phyloP scores from a whole-genome alignment of 2,329 filamentous ascomycete species.

The Myriosclerotinia curreyana region DNA sequence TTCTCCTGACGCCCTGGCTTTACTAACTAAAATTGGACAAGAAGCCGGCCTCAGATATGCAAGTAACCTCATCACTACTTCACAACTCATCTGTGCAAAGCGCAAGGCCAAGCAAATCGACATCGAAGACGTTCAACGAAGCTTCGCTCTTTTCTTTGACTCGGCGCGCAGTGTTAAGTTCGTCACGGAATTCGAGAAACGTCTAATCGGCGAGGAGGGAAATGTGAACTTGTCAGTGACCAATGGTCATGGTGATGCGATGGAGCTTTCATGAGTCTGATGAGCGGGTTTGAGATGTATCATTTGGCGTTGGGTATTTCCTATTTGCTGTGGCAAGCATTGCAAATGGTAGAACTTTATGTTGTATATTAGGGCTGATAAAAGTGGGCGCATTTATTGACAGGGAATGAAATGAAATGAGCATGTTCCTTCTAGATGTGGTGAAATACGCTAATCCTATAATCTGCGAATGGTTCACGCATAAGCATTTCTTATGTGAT shows the following conservation, averaged over 20 bases:
- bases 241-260: constrained; percentile 61
- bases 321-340: constrained; percentile 16
- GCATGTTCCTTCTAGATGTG: background rate
- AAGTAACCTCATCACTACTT: constrained; percentile 96
- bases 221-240: constrained; percentile 65
- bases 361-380: constrained; percentile 22
- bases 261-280: constrained; percentile 50
- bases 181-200: constrained; percentile 83
- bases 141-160: constrained; percentile 93
- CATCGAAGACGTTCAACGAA: constrained; percentile 86
- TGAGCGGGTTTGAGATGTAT: background rate
- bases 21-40: constrained; percentile 92
- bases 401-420: constrained; percentile 5
- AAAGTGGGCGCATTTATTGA: constrained; percentile 18
- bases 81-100: constrained; percentile 82
- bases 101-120: constrained; percentile 78
- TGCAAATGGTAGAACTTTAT: constrained; percentile 14
- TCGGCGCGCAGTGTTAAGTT: constrained; percentile 84
- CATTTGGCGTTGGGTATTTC: constrained; percentile 18
- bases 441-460: background rate
- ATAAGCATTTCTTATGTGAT: background rate
- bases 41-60: constrained; percentile 92
- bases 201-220: constrained; percentile 86
- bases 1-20: constrained; percentile 81
- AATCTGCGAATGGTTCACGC: background rate